These are phyloP conservation scores for Floccularia luteovirens DNA, from an alignment of 768 basidiomycete species.

Conservation along the genomic window DNA sequence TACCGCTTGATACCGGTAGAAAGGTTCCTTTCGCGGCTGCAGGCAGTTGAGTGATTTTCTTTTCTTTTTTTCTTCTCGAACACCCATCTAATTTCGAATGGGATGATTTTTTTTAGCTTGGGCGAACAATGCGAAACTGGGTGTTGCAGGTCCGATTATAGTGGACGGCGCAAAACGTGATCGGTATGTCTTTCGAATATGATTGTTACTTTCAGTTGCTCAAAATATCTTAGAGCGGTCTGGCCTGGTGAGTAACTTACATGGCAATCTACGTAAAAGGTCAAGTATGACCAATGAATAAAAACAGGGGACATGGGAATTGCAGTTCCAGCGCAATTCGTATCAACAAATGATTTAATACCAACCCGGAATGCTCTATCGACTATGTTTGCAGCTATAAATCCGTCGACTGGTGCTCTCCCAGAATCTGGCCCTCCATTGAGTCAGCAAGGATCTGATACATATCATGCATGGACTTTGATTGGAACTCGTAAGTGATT, in stretches of 20 bases:
- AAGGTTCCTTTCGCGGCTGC: slow-evolving; percentile 36
- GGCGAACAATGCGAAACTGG: slow-evolving; percentile 47
- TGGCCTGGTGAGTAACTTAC: slow-evolving; percentile 37
- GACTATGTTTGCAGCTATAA: slow-evolving; percentile 49
- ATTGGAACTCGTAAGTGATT: slow-evolving; percentile 39
- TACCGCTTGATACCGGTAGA: slow-evolving; percentile 41
- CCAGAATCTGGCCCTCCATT: slow-evolving; percentile 46
- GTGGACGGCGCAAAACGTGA: slow-evolving; percentile 57
- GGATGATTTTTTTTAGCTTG: slow-evolving; percentile 29
- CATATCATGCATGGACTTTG: slow-evolving; percentile 55
- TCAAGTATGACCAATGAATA: background rate
- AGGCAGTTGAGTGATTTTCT: slow-evolving; percentile 23
- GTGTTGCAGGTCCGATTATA: slow-evolving; percentile 52
- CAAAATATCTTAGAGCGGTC: slow-evolving; percentile 29
- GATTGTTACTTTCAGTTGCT: background rate
- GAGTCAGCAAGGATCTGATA: slow-evolving; percentile 39
- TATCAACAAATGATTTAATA: slow-evolving; percentile 51
- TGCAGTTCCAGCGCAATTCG: slow-evolving; percentile 52
- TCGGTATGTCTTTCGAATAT: slow-evolving; percentile 21
- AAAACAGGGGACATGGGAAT: slow-evolving; percentile 64
- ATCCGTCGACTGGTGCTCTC: slow-evolving; percentile 44
- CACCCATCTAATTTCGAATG: too few species aligned
- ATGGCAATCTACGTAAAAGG: background rate
- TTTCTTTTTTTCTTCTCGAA: background rate
- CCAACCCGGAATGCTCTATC: slow-evolving; percentile 49